Percentiles rank a stretch among this genome's conserved stretches.
phyloP scores from a whole-genome alignment of 495 filamentous ascomycete genomes.

The Talaromyces adpressus region DNA sequence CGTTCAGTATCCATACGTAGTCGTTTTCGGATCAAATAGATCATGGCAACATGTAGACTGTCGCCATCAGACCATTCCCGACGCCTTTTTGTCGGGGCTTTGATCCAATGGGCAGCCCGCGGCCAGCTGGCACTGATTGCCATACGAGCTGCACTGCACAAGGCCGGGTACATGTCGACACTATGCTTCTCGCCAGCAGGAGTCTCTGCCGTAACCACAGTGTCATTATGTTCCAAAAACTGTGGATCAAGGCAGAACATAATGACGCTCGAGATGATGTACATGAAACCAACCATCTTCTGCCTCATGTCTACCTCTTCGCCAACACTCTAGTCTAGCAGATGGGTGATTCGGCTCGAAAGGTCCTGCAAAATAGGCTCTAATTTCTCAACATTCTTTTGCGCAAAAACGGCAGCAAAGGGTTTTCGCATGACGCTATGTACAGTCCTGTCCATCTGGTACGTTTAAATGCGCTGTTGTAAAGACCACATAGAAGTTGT shows the following conservation, averaged over 20 bases:
- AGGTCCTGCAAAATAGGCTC: not conserved
- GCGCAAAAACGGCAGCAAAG: not conserved
- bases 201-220: not conserved
- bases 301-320: not conserved
- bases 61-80: not conserved
- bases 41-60: not conserved
- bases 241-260: not conserved
- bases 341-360: not conserved
- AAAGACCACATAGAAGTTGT: not conserved
- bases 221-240: not conserved
- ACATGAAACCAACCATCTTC: not conserved
- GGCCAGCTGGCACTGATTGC: not conserved
- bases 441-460: not conserved
- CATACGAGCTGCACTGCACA: not conserved
- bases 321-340: not conserved
- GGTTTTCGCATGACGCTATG: not conserved
- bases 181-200: not conserved
- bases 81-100: not conserved
- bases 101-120: not conserved
- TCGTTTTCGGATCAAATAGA: not conserved
- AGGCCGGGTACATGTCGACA: not conserved
- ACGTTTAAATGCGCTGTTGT: not conserved
- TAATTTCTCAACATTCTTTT: not conserved
- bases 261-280: not conserved
- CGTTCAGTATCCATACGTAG: not conserved